A percentile compares a stretch with the other conserved stretches of the same genome.
These are phyloP conservation scores for Triticum monococcum DNA, from an alignment of 176 grass and related monocot species.

Conservation along the genomic window DNA sequence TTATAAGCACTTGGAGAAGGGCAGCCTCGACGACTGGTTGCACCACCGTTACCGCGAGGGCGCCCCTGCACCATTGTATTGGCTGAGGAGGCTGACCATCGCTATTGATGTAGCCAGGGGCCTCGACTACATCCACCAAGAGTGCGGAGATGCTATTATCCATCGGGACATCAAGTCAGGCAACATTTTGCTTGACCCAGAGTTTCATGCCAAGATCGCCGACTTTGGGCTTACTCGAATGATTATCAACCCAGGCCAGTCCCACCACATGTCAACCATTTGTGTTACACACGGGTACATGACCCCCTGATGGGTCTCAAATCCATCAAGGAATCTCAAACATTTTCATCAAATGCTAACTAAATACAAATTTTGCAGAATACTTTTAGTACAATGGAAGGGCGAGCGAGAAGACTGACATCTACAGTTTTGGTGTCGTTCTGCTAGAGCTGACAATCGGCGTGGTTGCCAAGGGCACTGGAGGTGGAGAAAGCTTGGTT, in stretches of 20 bases:
- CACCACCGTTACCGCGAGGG: constrained; percentile 14
- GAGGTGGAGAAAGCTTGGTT: no score
- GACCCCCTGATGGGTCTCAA: constrained; percentile 31
- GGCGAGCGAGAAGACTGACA: neutral
- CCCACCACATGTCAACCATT: constrained; percentile 39
- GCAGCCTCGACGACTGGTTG: constrained; percentile 61
- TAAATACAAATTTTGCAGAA: neutral
- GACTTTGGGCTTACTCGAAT: constrained; percentile 50
- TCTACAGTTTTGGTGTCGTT: neutral
- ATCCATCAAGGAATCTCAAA: neutral
- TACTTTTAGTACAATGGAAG: neutral
- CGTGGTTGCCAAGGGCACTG: neutral
- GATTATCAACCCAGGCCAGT: constrained; percentile 42
- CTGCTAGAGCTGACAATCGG: neutral
- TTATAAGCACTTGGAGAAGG: constrained; percentile 74
- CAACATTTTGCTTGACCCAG: constrained; percentile 60
- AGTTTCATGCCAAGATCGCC: constrained; percentile 57
- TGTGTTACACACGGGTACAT: constrained; percentile 65
- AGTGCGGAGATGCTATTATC: constrained; percentile 32
- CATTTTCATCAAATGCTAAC: no score
- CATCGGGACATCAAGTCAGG: constrained; percentile 75
- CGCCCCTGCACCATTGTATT: constrained; percentile 35
- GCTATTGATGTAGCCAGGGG: constrained; percentile 53
- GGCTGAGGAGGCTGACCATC: constrained; percentile 49
- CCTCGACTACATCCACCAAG: constrained; percentile 74